Base-by-base conservation (phyloP, 106 monocot species). In the Dactylorhiza incarnata region DNA sequence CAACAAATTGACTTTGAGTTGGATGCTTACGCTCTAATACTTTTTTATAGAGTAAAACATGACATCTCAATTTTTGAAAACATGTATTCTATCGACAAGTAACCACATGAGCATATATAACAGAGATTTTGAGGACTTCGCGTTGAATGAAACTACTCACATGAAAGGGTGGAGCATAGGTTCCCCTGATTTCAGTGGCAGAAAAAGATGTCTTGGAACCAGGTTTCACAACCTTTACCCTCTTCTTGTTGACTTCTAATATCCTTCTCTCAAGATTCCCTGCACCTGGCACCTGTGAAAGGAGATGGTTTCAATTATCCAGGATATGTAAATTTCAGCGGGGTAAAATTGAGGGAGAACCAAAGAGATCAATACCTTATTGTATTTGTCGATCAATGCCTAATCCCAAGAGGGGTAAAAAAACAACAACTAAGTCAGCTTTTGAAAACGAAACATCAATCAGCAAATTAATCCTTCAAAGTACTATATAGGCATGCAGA, bases 201-300 rank as follows among this genome's bases (percentile, higher is more conserved):
- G 91, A 86, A 66, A 99, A 99, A 54, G 91, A 94, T 66, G 97
- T 83, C 78, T 88, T 99, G 16, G 94, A 99, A 73, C 97, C 97
- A 55, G 97, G 97, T 75, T 94, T 99, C 48, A 99, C 85, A 82
- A 99, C 97, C 78, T 99, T 99, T 56, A 94, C 74, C 75, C 91
- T 85, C 75, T 99, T 99, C 74, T 80, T 87, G 83, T 91, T 99
- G 48, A 94, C 87, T 81, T 94, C 97, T 68, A 99, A 77, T 76
- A 99, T 84, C 76, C 94, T 91, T 71, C 81, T 89, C 80, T 94
- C 97, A 52, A 91, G 83, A 81, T 86, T 91, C 63, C 85, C 91
- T 15, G 82, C 81, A 58, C 89, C 94, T 74, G 81, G 83, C 63
- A 80, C 94, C 94, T 99, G 83, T 80, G 56, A 50, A 80, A 70